Evolutionary conservation across 1,139 yeast species (phyloP).

Genomic region (Debaryomycetaceae sp.): DNA sequence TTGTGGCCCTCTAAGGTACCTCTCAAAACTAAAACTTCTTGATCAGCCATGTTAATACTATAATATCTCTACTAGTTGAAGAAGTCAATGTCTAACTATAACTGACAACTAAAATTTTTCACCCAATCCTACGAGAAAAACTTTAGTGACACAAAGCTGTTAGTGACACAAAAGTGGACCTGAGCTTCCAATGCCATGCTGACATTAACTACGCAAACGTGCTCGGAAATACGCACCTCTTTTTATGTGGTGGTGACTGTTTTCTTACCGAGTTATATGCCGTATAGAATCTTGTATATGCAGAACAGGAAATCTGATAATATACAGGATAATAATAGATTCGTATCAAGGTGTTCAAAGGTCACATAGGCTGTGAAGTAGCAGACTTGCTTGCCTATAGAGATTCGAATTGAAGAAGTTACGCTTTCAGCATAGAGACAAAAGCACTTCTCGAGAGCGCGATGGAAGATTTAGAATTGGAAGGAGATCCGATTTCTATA

Average conservation of each 20-base stretch:
- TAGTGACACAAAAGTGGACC: constrained; percentile 1
- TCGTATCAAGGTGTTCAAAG: background rate
- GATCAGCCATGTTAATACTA: constrained; percentile 49
- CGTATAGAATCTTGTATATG: constrained; percentile 7
- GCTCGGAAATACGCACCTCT: constrained; percentile 32
- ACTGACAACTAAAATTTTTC: background rate
- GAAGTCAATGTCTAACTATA: background rate
- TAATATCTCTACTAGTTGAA: background rate
- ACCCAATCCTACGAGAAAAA: background rate
- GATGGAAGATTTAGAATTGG: background rate
- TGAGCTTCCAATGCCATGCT: constrained; percentile 11
- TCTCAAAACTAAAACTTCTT: constrained; percentile 98
- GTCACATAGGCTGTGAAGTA: background rate
- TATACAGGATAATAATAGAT: background rate
- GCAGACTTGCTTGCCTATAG: background rate
- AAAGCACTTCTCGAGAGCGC: background rate
- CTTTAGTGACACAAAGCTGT: background rate
- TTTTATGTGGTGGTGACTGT: constrained; percentile 25
- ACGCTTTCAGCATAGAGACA: too few relatives aligned
- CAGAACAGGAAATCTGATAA: too few relatives aligned
- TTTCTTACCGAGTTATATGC: constrained; percentile 31
- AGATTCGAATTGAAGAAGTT: background rate
- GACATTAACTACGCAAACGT: constrained; percentile 21
- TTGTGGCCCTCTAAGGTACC: constrained; percentile 94
- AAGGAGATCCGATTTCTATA: constrained; percentile 12